phyloP scores from a whole-genome alignment of 306 rosid species.

The Begonia fuchsioides region DNA sequence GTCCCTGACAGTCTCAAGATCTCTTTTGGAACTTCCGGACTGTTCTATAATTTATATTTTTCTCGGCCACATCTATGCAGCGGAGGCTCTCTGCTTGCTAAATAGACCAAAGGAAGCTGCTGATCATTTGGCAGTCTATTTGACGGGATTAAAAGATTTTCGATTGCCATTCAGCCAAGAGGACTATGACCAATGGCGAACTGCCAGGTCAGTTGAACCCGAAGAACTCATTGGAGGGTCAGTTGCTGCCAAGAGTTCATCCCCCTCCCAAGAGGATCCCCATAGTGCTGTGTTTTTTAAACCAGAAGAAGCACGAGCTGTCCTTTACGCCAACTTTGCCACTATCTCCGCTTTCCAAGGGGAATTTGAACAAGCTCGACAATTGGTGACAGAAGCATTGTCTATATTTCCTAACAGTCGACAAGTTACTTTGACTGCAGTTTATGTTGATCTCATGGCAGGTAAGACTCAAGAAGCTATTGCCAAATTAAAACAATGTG shows the following conservation, averaged over 20 bases:
- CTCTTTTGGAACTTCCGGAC: conserved; percentile 69
- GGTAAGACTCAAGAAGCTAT: conserved; percentile 73
- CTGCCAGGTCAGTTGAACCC: conserved; percentile 37
- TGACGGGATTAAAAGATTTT: conserved; percentile 44
- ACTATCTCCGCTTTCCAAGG: conserved; percentile 67
- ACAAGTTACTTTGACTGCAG: conserved; percentile 65
- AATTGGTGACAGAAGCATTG: conserved; percentile 47
- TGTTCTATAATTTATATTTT: conserved; percentile 73
- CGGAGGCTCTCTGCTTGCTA: conserved; percentile 89
- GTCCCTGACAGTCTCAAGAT: conserved; percentile 47
- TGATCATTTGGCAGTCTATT: conserved; percentile 49
- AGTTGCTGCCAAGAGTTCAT: conserved; percentile 1
- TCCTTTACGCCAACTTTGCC: conserved; percentile 73
- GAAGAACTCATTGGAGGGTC: conserved; percentile 65
- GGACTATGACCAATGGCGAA: conserved; percentile 56
- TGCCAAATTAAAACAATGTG: conserved; percentile 54
- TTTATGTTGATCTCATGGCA: conserved; percentile 67
- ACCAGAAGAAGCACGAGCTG: conserved; percentile 80
- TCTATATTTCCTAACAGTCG: conserved; percentile 58
- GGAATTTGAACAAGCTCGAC: conserved; percentile 48
- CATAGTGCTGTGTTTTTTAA: conserved; percentile 45
- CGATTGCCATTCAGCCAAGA: conserved; percentile 70
- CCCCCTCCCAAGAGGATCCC: conserved; percentile 11
- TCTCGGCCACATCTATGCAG: conserved; percentile 73
- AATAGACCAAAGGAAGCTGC: conserved; percentile 80